A percentile compares a stretch with the other conserved stretches of the same genome.
These are phyloP conservation scores for Pleurotus platypus DNA, from an alignment of 768 basidiomycete genomes.

Conservation along the genomic window DNA sequence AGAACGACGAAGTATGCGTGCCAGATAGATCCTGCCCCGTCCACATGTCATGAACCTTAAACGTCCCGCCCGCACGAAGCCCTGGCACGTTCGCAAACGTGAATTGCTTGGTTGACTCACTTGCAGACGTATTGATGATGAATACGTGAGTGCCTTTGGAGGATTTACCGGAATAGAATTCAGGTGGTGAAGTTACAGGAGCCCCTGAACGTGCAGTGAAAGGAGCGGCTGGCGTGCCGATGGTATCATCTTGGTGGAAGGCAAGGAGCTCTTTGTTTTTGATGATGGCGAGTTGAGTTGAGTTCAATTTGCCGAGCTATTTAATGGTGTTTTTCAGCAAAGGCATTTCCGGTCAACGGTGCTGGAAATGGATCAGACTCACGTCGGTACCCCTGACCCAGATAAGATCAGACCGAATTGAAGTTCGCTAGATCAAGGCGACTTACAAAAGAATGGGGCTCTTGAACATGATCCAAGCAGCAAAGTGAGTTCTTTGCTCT, in stretches of 20 bases:
- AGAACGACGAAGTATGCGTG: slow-evolving; percentile 34
- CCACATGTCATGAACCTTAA: slow-evolving; percentile 56
- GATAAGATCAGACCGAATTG: background rate
- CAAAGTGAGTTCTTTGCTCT: slow-evolving; percentile 54
- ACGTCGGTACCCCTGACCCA: slow-evolving; percentile 28
- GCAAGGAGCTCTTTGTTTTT: slow-evolving; percentile 49
- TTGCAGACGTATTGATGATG: slow-evolving; percentile 44
- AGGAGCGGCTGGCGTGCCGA: slow-evolving; percentile 46
- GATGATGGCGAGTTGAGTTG: slow-evolving; percentile 41
- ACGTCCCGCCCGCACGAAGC: slow-evolving; percentile 30
- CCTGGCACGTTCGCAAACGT: slow-evolving; percentile 44
- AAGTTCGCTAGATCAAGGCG: slow-evolving; percentile 13
- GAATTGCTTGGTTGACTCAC: slow-evolving; percentile 40
- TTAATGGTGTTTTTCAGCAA: background rate
- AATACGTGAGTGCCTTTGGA: slow-evolving; percentile 50
- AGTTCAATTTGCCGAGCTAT: slow-evolving; percentile 37
- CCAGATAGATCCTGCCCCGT: slow-evolving; percentile 36
- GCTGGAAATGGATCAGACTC: slow-evolving; percentile 3
- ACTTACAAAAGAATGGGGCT: slow-evolving; percentile 47
- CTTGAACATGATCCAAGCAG: slow-evolving; percentile 52
- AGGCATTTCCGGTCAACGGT: too few relatives aligned
- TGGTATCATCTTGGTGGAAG: slow-evolving; percentile 47
- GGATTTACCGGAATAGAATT: slow-evolving; percentile 50
- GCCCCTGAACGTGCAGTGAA: slow-evolving; percentile 39
- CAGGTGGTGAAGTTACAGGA: slow-evolving; percentile 40